Percentiles rank a stretch among this genome's conserved stretches.
Conservation (phyloP, 805 yeast species). For the Jamesozyma lodderae region DNA sequence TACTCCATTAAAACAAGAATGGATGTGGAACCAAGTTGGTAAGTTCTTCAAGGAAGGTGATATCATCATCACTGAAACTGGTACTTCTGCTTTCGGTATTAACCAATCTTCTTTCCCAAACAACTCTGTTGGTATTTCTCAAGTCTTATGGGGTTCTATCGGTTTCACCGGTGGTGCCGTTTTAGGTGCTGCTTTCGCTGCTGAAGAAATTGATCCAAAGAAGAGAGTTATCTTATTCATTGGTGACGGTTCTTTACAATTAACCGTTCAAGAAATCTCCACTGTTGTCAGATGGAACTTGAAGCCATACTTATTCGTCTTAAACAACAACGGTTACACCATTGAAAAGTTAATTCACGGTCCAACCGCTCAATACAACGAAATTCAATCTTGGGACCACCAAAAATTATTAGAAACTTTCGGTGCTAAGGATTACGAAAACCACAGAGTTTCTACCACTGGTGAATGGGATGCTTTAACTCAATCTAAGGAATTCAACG, state of each 20-base stretch:
- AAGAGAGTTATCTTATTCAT: conserved; percentile 59
- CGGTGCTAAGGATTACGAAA: conserved; percentile 46
- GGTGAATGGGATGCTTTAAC: conserved; percentile 51
- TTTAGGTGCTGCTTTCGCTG: conserved; percentile 60
- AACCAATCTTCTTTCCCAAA: conserved; percentile 57
- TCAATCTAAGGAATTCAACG: conserved; percentile 39
- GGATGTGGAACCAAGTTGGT: conserved; percentile 59
- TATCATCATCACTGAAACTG: conserved; percentile 61
- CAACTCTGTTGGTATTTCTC: conserved; percentile 56
- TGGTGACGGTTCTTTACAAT: conserved; percentile 71
- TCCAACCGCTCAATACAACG: conserved; percentile 53
- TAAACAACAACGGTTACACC: conserved; percentile 69
- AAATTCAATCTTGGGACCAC: conserved; percentile 63
- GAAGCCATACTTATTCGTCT: conserved; percentile 58
- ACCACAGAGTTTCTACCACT: conserved; percentile 42
- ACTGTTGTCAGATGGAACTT: conserved; percentile 59
- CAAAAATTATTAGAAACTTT: conserved; percentile 43
- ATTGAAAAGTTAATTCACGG: conserved; percentile 71
- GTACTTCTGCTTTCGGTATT: conserved; percentile 69
- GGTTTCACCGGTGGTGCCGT: conserved; percentile 64
- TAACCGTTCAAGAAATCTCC: conserved; percentile 66
- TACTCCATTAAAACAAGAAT: conserved; percentile 51
- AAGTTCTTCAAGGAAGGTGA: conserved; percentile 60
- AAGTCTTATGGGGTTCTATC: conserved; percentile 70
- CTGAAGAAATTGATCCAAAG: conserved; percentile 50